Evolutionary conservation across 306 rosid species (phyloP), one percentile per base, ranked within the genome.

Genomic region (Glycyrrhiza uralensis): DNA sequence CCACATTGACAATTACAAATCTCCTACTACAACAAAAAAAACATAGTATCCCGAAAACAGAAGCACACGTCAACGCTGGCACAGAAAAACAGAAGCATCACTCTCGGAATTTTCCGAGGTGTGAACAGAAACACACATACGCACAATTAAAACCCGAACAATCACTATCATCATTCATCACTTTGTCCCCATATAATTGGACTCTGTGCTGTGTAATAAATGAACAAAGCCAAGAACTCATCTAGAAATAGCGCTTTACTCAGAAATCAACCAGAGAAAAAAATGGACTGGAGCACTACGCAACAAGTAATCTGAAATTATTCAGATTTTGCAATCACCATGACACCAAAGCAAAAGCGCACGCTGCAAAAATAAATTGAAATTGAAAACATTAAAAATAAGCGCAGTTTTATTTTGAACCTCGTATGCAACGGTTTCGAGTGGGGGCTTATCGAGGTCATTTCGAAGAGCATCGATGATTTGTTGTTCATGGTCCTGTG

Each of bases 351-450:
- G n/a, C n/a, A n/a, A n/a, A n/a, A n/a, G n/a, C n/a, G n/a, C n/a
- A n/a, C n/a, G n/a, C n/a, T n/a, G n/a, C n/a, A n/a, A n/a, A n/a
- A n/a, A n/a, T n/a, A n/a, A n/a, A n/a, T n/a, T n/a, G n/a, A n/a
- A n/a, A n/a, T n/a, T n/a, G n/a, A n/a, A n/a, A n/a, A n/a, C n/a
- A n/a, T n/a, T n/a, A n/a, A n/a, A n/a, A n/a, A n/a, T n/a, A n/a
- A n/a, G n/a, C n/a, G n/a, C n/a, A n/a, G n/a, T n/a, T n/a, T n/a
- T n/a, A n/a, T n/a, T n/a, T n/a, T n/a, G n/a, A n/a, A 90, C 98
- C 98, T 90, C 98, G 14, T 86, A 85, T 23, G 46, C 55, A 15
- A 77, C 51, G 32, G 96, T 42, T 80, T 92, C 98, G 10, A 87
- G 55, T 0, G 85, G 88, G 2, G 96, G 98, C 79, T 92, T 90